Evolutionary conservation across 352 stramenopile species (phyloP).

Genomic region (Blastocystis sp.): DNA sequence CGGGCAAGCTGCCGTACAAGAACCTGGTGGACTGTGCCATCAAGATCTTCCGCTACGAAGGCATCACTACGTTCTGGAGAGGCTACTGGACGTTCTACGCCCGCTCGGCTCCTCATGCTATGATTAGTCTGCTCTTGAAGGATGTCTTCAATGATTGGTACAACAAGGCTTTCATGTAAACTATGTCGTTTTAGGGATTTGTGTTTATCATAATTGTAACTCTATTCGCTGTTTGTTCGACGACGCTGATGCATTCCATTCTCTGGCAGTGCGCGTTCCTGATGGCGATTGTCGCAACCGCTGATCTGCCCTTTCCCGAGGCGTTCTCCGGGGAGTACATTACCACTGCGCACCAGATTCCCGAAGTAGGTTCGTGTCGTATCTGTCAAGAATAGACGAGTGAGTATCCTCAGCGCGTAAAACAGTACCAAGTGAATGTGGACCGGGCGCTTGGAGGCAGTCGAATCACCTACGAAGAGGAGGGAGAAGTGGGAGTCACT

Average conservation of each 20-base stretch:
- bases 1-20: slow-evolving; percentile 89
- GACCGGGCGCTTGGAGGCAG: slow-evolving; percentile 10
- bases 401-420: slow-evolving; percentile 43
- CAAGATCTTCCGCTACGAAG: slow-evolving; percentile 92
- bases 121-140: slow-evolving; percentile 97
- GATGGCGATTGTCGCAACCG: not conserved
- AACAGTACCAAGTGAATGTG: slow-evolving; percentile 25
- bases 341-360: slow-evolving; percentile 38
- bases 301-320: not conserved
- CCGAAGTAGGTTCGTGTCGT: not conserved
- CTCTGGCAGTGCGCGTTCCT: not conserved
- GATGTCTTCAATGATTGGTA: slow-evolving; percentile 78
- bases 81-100: slow-evolving; percentile 97
- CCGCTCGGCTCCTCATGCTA: slow-evolving; percentile 95
- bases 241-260: not conserved
- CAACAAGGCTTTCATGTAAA: slow-evolving; percentile 59
- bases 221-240: slow-evolving; percentile 8
- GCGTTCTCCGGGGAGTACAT: not conserved
- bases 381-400: not conserved
- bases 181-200: slow-evolving; percentile 20
- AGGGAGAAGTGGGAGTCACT: slow-evolving; percentile 9
- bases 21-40: slow-evolving; percentile 90
- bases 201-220: slow-evolving; percentile 7
- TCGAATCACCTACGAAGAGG: slow-evolving; percentile 18
- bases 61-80: slow-evolving; percentile 91